Conservation (phyloP, 352 stramenopile species). For the Phytophthora litchii region DNA sequence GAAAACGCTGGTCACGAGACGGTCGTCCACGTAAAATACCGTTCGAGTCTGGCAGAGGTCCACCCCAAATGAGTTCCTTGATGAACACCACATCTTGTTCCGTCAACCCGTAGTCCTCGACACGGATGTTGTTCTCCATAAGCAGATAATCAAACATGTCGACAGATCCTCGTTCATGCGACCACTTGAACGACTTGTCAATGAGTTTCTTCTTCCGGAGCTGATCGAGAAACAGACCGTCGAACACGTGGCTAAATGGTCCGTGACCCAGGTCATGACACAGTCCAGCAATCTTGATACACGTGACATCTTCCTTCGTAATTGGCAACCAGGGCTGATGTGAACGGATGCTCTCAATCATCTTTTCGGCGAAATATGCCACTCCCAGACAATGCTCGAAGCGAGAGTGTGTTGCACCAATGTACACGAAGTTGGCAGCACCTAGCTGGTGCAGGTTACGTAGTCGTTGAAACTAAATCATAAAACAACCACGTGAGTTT, state of each 20-base stretch:
- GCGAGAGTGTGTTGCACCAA: constrained; percentile 75
- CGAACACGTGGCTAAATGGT: constrained; percentile 86
- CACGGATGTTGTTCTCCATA: constrained; percentile 53
- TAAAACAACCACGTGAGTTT: constrained; percentile 1
- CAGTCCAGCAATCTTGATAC: constrained; percentile 80
- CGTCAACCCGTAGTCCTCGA: constrained; percentile 56
- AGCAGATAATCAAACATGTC: constrained; percentile 80
- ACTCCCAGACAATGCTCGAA: constrained; percentile 94
- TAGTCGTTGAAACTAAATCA: constrained; percentile 91
- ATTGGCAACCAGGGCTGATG: constrained; percentile 91
- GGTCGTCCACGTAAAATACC: constrained; percentile 46
- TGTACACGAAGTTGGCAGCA: constrained; percentile 89
- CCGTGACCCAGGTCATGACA: constrained; percentile 83
- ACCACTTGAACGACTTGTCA: constrained; percentile 53
- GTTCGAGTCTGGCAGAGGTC: constrained; percentile 46
- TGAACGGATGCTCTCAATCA: constrained; percentile 78
- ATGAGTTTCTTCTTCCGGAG: constrained; percentile 45
- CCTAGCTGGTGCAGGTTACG: constrained; percentile 95
- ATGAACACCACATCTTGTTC: constrained; percentile 73
- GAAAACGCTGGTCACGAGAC: constrained; percentile 54
- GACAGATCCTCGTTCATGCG: constrained; percentile 77
- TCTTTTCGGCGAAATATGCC: constrained; percentile 91
- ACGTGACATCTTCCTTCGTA: constrained; percentile 67
- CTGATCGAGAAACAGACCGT: constrained; percentile 75
- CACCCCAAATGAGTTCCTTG: constrained; percentile 80